Evolutionary conservation across 1,139 yeast species (phyloP), one percentile per base, ranked within the genome.

Genomic region (Suhomyces anneliseae): DNA sequence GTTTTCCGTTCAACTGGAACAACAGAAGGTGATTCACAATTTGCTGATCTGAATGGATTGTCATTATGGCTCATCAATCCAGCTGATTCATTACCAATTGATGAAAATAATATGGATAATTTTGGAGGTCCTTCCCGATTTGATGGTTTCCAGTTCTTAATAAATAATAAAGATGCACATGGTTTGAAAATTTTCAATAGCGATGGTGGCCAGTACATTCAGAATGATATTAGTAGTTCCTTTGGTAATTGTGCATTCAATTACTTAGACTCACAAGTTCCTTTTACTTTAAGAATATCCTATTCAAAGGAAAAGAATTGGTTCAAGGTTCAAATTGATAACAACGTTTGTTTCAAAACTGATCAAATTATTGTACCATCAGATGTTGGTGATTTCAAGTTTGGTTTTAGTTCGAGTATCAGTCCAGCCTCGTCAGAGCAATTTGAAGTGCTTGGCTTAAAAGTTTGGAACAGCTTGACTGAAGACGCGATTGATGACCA

Each of bases 261-360:
- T 12, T 86, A 78, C 57, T 83, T 85, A 60, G 83, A 81, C 55
- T 81, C 89, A 0, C 79, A 80, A 52, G 87, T 85, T 7, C 93
- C 95, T 8, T 71, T 79, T 36, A 83, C 87, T 1, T 47, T 85
- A n/a, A 78, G 90, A 64, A 56, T 86, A 11, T 79, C 86, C 2
- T 85, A 84, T 56, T 76, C 82, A 33, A 63, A 66, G n/a, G 36
- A 51, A 0, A 52, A 54, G 29, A 69, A 70, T 32, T 64, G 76
- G 57, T 73, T 87, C 51, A 83, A 84, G 54, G 75, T 86, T 14
- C 90, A 87, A 54, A 66, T 85, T 39, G 90, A 87, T 61, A 87
- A 87, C 60, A 81, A 79, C 55, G 70, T 87, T 47, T 83, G 90
- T 60, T 81, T 86, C 65, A 83, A 82, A 60, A 83, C 90, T 0